Conservation (phyloP, 2,329 filamentous ascomycete genomes). For the Atkinsonella texensis region DNA sequence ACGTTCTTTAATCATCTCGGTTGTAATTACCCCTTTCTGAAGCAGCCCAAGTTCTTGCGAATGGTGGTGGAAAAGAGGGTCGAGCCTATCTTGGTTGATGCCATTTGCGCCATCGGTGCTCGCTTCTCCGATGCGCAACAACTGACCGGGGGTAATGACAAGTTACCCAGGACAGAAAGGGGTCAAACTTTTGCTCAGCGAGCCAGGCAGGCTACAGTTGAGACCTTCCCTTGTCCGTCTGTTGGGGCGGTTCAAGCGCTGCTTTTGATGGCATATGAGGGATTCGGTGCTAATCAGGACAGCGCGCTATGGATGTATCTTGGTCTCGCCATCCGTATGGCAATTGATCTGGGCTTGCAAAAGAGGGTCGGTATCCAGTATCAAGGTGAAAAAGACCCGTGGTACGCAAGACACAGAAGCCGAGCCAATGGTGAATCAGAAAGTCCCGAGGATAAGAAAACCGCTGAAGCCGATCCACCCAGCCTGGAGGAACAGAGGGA, state of each 20-base stretch:
- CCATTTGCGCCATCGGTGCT: slow-evolving; percentile 71
- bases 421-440: slow-evolving; percentile 22
- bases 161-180: slow-evolving; percentile 49
- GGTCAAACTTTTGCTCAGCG: slow-evolving; percentile 70
- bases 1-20: slow-evolving; percentile 74
- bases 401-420: slow-evolving; percentile 33
- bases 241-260: slow-evolving; percentile 77
- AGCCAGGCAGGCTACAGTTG: slow-evolving; percentile 70
- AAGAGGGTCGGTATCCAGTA: slow-evolving; percentile 64
- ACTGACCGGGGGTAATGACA: slow-evolving; percentile 35
- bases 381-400: slow-evolving; percentile 40
- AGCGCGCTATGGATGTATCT: slow-evolving; percentile 92
- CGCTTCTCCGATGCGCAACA: slow-evolving; percentile 57
- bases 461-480: slow-evolving; percentile 26
- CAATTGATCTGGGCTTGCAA: slow-evolving; percentile 67
- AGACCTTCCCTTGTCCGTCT: slow-evolving; percentile 71
- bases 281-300: slow-evolving; percentile 79
- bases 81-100: slow-evolving; percentile 76
- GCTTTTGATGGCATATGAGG: slow-evolving; percentile 73
- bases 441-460: slow-evolving; percentile 28
- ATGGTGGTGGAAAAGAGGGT: slow-evolving; percentile 70
- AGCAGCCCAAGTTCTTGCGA: slow-evolving; percentile 58
- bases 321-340: slow-evolving; percentile 75
- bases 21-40: slow-evolving; percentile 77
- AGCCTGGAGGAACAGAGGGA: slow-evolving; percentile 45